Conservation (phyloP, 1,139 yeast species). For the Debaryomyces psychrophilus region DNA sequence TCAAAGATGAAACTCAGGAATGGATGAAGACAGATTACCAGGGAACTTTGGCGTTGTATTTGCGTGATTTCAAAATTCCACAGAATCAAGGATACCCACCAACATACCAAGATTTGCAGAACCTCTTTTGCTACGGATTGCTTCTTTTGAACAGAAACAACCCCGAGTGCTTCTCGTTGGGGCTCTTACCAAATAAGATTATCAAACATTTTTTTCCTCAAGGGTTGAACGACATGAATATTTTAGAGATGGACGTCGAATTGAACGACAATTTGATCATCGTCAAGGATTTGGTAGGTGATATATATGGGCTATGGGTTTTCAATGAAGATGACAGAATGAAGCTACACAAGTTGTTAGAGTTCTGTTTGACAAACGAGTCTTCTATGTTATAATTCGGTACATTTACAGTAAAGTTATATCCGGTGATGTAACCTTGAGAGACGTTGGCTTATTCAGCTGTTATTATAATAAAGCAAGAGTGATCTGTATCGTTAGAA, state of each 20-base stretch:
- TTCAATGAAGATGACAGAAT: slow-evolving; percentile 76
- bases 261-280: slow-evolving; percentile 80
- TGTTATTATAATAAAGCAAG: too few species aligned
- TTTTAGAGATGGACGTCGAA: slow-evolving; percentile 67
- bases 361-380: slow-evolving; percentile 54
- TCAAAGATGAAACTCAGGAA: slow-evolving; percentile 62
- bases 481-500: too few species aligned
- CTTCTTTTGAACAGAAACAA: slow-evolving; percentile 74
- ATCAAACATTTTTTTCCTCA: slow-evolving; percentile 46
- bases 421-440: not conserved
- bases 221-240: slow-evolving; percentile 46
- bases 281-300: slow-evolving; percentile 73
- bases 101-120: slow-evolving; percentile 45
- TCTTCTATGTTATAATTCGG: slow-evolving; percentile 17
- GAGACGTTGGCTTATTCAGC: too few species aligned
- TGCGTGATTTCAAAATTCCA: slow-evolving; percentile 54
- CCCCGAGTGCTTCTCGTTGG: slow-evolving; percentile 79
- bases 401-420: not conserved
- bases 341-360: slow-evolving; percentile 59
- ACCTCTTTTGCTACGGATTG: slow-evolving; percentile 73
- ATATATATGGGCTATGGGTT: slow-evolving; percentile 88
- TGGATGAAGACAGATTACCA: slow-evolving; percentile 83
- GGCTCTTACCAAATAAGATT: slow-evolving; percentile 65
- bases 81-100: slow-evolving; percentile 24
- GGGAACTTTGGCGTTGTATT: slow-evolving; percentile 81